phyloP scores from a whole-genome alignment of 371 early-diverging fungal species.

The Mortierella sp. region DNA sequence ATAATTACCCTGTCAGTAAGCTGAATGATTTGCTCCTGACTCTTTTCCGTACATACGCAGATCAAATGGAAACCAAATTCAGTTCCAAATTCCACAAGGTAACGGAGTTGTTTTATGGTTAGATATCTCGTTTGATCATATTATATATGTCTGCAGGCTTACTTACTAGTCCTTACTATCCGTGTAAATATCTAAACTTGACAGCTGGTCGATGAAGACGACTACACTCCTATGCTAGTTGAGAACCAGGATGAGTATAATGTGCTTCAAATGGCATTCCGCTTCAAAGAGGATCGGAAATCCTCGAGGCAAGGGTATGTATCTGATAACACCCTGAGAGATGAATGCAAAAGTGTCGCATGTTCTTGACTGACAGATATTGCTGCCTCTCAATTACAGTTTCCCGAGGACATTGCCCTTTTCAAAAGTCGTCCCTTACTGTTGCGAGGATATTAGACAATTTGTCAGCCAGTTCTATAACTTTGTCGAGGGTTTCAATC shows the following conservation, averaged over 20 bases:
- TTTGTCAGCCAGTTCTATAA: conserved; percentile 87
- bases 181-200: background rate
- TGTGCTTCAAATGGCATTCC: conserved; percentile 58
- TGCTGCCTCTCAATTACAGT: conserved; percentile 55
- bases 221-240: conserved; percentile 87
- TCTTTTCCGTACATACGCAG: conserved; percentile 85
- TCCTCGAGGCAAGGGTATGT: conserved; percentile 51
- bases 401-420: conserved; percentile 88
- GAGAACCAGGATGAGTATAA: conserved; percentile 75
- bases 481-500: conserved; percentile 88
- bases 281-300: conserved; percentile 59
- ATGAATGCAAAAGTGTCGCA: background rate
- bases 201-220: conserved; percentile 86
- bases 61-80: conserved; percentile 80
- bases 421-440: conserved; percentile 83
- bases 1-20: conserved; percentile 77
- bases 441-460: conserved; percentile 76
- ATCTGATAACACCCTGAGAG: background rate
- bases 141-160: too few relatives aligned
- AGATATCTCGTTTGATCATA: too few relatives aligned
- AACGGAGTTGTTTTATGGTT: background rate
- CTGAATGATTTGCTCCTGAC: conserved; percentile 81
- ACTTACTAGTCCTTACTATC: background rate
- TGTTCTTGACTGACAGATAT: background rate
- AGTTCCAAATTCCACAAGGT: conserved; percentile 80